Percentiles rank a stretch among this genome's conserved stretches.
These are phyloP conservation scores for Globisporangium cylindrosporum DNA, from an alignment of 352 stramenopile genomes.

Conservation along the genomic window DNA sequence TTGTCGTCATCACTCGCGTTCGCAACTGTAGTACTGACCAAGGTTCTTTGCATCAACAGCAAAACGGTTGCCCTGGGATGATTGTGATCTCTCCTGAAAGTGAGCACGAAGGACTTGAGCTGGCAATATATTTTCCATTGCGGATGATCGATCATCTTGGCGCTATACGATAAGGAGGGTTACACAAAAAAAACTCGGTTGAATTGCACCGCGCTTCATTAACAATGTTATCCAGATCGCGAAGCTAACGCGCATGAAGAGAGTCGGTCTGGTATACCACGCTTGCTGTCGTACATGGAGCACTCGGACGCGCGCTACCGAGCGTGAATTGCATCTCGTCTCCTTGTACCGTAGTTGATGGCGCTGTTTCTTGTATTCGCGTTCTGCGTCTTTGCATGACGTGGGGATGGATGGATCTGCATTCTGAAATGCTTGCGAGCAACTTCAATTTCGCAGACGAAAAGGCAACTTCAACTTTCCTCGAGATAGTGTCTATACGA, in stretches of 20 bases:
- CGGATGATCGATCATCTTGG: not conserved
- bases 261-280: not conserved
- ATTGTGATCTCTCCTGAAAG: not conserved
- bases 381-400: not conserved
- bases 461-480: not conserved
- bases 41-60: not conserved
- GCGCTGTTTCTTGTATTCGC: not conserved
- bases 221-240: not conserved
- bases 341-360: not conserved
- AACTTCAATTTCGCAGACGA: not conserved
- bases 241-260: not conserved
- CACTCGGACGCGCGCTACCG: not conserved
- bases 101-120: not conserved
- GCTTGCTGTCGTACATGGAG: not conserved
- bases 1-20: slow-evolving; percentile 8
- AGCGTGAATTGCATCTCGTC: not conserved
- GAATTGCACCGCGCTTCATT: not conserved
- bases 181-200: not conserved
- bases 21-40: not conserved
- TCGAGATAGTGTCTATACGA: not conserved
- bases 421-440: not conserved
- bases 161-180: not conserved
- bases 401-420: not conserved
- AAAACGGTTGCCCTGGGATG: not conserved
- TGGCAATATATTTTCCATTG: slow-evolving; percentile 5